Conservation (phyloP, 2,329 filamentous ascomycete species). For the Fusarium lyarnte region DNA sequence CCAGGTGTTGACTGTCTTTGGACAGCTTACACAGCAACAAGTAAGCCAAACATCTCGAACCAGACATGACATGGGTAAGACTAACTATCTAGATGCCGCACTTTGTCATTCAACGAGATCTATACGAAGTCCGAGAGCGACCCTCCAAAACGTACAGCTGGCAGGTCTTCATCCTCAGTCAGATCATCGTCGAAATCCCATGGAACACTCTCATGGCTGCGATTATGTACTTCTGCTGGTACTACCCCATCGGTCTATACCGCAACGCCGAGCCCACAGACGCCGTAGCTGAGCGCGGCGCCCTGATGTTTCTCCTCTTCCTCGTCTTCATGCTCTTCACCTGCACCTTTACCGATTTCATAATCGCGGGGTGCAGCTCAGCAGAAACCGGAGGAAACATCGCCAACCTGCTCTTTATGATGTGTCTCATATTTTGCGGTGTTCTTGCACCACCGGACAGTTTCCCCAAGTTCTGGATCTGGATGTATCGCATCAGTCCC, state of each 20-base stretch:
- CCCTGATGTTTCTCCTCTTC: conserved; percentile 71
- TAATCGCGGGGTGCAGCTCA: conserved; percentile 71
- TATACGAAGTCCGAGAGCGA: conserved; percentile 75
- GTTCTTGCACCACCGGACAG: conserved; percentile 53
- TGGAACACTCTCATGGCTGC: conserved; percentile 73
- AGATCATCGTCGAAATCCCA: conserved; percentile 75
- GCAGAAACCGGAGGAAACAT: conserved; percentile 74
- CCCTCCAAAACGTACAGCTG: conserved; percentile 75
- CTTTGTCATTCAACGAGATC: conserved; percentile 72
- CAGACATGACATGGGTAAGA: rapidly evolving
- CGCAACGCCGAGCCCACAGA: conserved; percentile 63
- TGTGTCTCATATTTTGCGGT: conserved; percentile 59
- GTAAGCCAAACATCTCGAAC: rapidly evolving
- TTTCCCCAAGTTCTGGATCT: conserved; percentile 62
- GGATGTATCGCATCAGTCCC: conserved; percentile 75
- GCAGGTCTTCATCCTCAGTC: conserved; percentile 72
- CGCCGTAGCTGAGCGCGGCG: conserved; percentile 65
- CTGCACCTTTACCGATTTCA: conserved; percentile 72
- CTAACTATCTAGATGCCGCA: conserved; percentile 64
- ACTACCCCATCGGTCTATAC: conserved; percentile 75
- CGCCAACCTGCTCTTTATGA: conserved; percentile 71
- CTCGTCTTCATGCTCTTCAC: conserved; percentile 72
- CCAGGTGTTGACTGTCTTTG: conserved; percentile 74
- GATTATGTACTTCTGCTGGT: conserved; percentile 74
- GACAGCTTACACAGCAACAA: conserved; percentile 65